Percentiles rank a stretch among this genome's conserved stretches.
phyloP scores from a whole-genome alignment of 2,329 filamentous ascomycete species.

The Berkeleyomyces basicola region DNA sequence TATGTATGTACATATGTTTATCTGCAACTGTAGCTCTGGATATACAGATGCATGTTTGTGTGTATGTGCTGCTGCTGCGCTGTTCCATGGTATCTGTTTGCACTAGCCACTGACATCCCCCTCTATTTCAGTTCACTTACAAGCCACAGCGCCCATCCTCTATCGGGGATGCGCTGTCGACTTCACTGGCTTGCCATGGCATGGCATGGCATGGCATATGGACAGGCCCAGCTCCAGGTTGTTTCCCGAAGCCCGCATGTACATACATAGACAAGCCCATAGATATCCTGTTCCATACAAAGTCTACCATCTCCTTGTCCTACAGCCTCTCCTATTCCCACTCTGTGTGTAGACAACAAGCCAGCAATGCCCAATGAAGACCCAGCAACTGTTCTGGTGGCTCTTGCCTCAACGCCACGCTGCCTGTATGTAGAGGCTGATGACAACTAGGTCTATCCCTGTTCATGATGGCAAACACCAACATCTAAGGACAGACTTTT shows the following conservation, averaged over 20 bases:
- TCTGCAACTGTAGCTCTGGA: not conserved
- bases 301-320: not conserved
- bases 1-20: not conserved
- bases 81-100: not conserved
- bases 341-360: not conserved
- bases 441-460: no score
- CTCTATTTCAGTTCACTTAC: not conserved
- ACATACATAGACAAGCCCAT: slow-evolving; percentile 1
- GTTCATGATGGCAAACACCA: no score
- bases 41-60: not conserved
- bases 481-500: no score
- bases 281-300: not conserved
- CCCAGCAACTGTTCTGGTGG: no score
- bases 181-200: not conserved
- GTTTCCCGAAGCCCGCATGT: not conserved
- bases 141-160: not conserved
- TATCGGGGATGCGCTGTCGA: not conserved
- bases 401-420: no score
- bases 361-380: no score
- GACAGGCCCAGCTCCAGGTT: not conserved
- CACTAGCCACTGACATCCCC: not conserved
- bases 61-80: not conserved
- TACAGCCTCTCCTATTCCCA: not conserved
- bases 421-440: no score
- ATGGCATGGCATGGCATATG: not conserved